Evolutionary conservation across 169 alveolate species (phyloP), one percentile per base, ranked within the genome.

Genomic region (Eimeria sp.): DNA sequence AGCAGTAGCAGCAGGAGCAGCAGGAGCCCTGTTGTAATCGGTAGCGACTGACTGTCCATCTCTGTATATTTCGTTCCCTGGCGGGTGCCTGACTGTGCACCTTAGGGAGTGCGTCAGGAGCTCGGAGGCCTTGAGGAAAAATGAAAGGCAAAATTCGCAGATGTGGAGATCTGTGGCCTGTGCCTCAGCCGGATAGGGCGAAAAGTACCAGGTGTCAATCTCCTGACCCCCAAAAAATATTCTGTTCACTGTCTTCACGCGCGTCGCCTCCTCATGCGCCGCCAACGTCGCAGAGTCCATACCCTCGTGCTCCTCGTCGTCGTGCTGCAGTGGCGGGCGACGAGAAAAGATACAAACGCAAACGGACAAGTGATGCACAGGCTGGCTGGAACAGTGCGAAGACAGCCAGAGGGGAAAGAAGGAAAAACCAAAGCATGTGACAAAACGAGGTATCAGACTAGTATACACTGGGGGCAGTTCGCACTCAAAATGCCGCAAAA

Each of bases 41-140:
- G 74, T 6, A 2, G 33, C 16, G 88, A 46, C 82, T 91, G 60
- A 52, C 95, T 83, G 80, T 89, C 96, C 95, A 30, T 83, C 95
- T 46, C 98, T 66, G 96, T 99, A 99, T 20, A 99, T 99, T 97
- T 99, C 99, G 96, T 99, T 99, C 72, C 99, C 99, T n/a, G 99
- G 99, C 0, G 99, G 99, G 95, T 98, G 99, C 62, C 99, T 91
- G 64, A 98, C 95, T 78, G 96, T 97, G 95, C 99, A 99, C 56
- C 98, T 96, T 54, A 94, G 95, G 58, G 95, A 93, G 98, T 99
- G 99, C 78, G 99, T 97, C 64, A 96, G 96, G 40, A 98, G 97
- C 97, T 99, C 99, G 72, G 83, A 95, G 66, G 97, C 98, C 77
- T 94, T 91, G 66, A 97, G 89, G 96, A 98, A 99, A 90, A 98